These are phyloP conservation scores for Hysterium pulicare DNA, from an alignment of 2,329 filamentous ascomycete genomes.

Conservation along the genomic window DNA sequence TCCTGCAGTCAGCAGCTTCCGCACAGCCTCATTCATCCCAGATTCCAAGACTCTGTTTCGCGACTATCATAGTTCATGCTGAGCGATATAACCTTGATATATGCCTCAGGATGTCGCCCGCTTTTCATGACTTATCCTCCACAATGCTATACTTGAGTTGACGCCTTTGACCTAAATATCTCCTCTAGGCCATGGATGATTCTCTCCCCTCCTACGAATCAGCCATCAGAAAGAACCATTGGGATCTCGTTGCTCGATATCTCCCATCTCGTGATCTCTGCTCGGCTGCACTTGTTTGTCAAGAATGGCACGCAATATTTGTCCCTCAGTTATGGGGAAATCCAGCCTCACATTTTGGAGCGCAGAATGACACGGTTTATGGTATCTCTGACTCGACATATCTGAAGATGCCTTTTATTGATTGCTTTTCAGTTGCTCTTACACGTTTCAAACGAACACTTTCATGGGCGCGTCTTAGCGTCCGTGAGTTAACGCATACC, in stretches of 20 bases:
- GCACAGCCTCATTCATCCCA: too few relatives aligned
- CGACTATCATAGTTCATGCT: too few relatives aligned
- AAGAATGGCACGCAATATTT: slow-evolving; percentile 57
- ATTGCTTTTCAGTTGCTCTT: slow-evolving; percentile 47
- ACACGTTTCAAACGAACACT: slow-evolving; percentile 58
- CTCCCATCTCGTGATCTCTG: slow-evolving; percentile 56
- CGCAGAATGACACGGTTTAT: slow-evolving; percentile 59
- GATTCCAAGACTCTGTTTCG: too few relatives aligned
- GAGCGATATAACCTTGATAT: too few relatives aligned
- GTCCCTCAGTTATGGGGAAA: slow-evolving; percentile 60
- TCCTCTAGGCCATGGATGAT: slow-evolving; percentile 56
- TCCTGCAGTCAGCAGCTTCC: too few relatives aligned
- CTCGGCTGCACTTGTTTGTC: slow-evolving; percentile 54
- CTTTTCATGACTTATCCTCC: too few relatives aligned
- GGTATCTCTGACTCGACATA: slow-evolving; percentile 26
- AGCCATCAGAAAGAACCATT: slow-evolving; percentile 53
- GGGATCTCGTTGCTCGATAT: slow-evolving; percentile 55
- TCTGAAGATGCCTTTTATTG: too few relatives aligned
- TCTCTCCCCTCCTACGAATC: slow-evolving; percentile 59
- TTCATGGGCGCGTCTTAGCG: slow-evolving; percentile 50
- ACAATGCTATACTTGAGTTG: too few relatives aligned
- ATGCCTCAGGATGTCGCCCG: too few relatives aligned
- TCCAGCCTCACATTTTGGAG: slow-evolving; percentile 60
- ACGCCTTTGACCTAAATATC: too few relatives aligned
- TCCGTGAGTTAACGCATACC: slow-evolving; percentile 58